Evolutionary conservation across 441 rosid genomes (phyloP).

Genomic region (Gossypium schwendimanii): DNA sequence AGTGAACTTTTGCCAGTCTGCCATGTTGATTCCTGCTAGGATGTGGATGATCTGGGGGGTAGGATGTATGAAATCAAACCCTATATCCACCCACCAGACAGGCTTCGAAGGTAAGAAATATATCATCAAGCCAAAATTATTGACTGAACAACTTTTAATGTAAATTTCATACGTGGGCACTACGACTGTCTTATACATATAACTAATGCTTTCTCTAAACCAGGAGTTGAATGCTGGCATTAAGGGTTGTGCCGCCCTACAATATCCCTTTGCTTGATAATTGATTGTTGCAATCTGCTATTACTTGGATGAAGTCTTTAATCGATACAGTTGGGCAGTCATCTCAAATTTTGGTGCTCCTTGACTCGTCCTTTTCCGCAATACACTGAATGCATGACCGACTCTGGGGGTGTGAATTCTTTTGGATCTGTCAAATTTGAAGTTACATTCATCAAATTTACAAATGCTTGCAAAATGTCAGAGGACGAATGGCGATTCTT

Average conservation of each 20-base stretch:
- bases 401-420: neutral
- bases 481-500: neutral
- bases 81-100: constrained; percentile 22
- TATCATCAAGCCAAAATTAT: neutral
- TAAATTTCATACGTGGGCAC: neutral
- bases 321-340: neutral
- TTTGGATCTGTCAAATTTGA: neutral
- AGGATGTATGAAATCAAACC: constrained; percentile 17
- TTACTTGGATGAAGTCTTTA: neutral
- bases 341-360: neutral
- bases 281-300: neutral
- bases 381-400: neutral
- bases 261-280: neutral
- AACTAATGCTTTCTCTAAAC: neutral
- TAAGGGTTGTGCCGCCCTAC: neutral
- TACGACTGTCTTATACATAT: neutral
- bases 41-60: constrained; percentile 21
- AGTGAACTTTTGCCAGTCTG: neutral
- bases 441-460: constrained; percentile 14
- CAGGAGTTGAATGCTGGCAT: constrained; percentile 23
- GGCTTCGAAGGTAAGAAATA: constrained; percentile 24
- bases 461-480: neutral
- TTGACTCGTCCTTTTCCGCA: neutral
- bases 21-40: constrained; percentile 14
- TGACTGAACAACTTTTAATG: neutral